Evolutionary conservation across 495 filamentous ascomycete genomes (phyloP), one percentile per base, ranked within the genome.

Genomic region (Penicillium flavigenum): DNA sequence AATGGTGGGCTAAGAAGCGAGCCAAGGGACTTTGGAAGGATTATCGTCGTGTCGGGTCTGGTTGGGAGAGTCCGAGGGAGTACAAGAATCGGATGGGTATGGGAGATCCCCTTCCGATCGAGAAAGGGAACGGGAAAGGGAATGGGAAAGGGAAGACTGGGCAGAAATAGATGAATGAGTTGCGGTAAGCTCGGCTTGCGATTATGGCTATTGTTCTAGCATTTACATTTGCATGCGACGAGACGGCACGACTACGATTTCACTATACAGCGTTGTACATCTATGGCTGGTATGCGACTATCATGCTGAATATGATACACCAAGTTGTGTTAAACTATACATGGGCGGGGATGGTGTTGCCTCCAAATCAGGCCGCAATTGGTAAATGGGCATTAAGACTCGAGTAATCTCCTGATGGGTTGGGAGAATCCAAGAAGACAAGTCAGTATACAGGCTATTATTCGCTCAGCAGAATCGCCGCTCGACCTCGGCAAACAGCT

Each of bases 11-110:
- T 3, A 89, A 86, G 78, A 66, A 63, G 61, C 79, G 76, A 66
- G 82, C 81, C 54, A 81, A 76, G 61, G 94, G 94, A 3, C 86
- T 98, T 76, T 98, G 94, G 93, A 79, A 80, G 60, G 78, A 77
- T 42, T 83, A 85, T 56, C 45, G 64, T 22, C 56, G 62, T 0
- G 55, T 69, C 58, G 64, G 66, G 32, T 67, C 67, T 4, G 55
- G 62, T 46, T 79, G 69, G 70, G 90, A 96, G 73, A 94, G 85
- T 70, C 94, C 92, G 31, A 79, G 90, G 52, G 88, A 88, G 45
- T 98, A 89, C 70, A 98, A 98, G 79, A 88, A 70, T 31, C 74
- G 90, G 57, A 85, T 81, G 71, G 76, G 72, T 1, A 47, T 62
- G 49, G 61, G 58, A 24, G 76, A 76, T 32, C 59, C 72, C 16